These are phyloP conservation scores for Naematelia aurantialba DNA, from an alignment of 768 basidiomycete genomes.

Conservation along the genomic window DNA sequence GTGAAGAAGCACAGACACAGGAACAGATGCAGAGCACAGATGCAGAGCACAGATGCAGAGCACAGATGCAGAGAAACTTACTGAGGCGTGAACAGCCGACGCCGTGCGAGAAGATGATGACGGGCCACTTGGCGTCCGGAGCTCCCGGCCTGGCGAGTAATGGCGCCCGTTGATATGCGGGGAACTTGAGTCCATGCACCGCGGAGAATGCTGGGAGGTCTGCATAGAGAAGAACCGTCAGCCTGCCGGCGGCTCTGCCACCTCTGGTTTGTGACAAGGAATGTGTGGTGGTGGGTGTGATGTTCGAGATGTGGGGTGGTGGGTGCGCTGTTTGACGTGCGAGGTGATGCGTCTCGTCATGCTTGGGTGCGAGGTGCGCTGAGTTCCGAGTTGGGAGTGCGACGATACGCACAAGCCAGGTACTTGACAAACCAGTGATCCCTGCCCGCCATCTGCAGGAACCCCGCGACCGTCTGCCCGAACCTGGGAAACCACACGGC, in stretches of 20 bases:
- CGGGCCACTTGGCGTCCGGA: conserved; percentile 51
- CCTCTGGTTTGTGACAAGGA: no score
- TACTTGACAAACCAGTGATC: conserved; percentile 6
- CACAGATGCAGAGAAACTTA: not conserved
- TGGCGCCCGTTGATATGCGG: conserved; percentile 15
- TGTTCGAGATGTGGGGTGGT: no score
- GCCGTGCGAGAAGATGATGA: conserved; percentile 80
- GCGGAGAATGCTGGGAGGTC: conserved; percentile 16
- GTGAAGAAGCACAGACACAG: no score
- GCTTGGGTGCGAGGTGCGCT: no score
- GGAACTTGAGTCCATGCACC: conserved; percentile 22
- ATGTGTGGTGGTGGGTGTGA: no score
- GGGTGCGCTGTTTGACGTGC: no score
- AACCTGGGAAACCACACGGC: conserved; percentile 19
- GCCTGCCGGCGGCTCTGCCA: no score
- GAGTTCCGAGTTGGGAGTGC: not conserved
- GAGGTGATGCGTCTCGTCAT: no score
- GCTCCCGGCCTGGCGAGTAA: not conserved
- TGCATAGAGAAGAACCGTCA: not conserved
- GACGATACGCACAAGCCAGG: conserved; percentile 11
- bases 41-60: not conserved
- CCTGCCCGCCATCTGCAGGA: conserved; percentile 17
- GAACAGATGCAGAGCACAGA: no score
- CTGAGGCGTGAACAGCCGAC: conserved; percentile 64
- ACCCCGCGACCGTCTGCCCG: conserved; percentile 16